A percentile compares a stretch with the other conserved stretches of the same genome.
phyloP scores from a whole-genome alignment of 2,329 filamentous ascomycete species.

The Bipolaris oryzae region DNA sequence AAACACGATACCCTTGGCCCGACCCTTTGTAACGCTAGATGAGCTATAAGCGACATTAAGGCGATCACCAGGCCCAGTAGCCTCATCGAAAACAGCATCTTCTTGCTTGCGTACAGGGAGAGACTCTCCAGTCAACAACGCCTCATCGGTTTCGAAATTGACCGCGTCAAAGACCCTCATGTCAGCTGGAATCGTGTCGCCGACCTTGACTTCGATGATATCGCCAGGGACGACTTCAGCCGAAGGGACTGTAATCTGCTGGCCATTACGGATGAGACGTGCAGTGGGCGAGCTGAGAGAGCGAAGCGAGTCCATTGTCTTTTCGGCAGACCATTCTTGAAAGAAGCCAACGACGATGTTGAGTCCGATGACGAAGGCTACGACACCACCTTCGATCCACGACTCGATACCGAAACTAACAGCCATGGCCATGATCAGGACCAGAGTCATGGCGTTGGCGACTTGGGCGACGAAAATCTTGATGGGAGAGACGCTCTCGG shows the following conservation, averaged over 20 bases:
- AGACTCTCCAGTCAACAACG: constrained; percentile 73
- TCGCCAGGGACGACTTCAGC: constrained; percentile 70
- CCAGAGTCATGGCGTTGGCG: constrained; percentile 78
- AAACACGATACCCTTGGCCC: constrained; percentile 70
- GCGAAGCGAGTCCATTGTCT: constrained; percentile 55
- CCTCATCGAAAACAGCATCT: constrained; percentile 57
- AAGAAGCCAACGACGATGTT: constrained; percentile 55
- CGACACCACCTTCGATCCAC: constrained; percentile 56
- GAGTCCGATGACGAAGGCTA: constrained; percentile 53
- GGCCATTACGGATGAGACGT: constrained; percentile 59
- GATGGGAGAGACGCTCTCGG: constrained; percentile 69
- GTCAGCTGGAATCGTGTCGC: constrained; percentile 73
- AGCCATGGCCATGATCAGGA: constrained; percentile 58
- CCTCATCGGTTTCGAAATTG: constrained; percentile 77
- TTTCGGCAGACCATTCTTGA: constrained; percentile 55
- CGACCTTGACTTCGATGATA: constrained; percentile 64
- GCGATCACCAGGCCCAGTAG: constrained; percentile 69
- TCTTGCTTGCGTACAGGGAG: constrained; percentile 68
- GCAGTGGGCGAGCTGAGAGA: constrained; percentile 55
- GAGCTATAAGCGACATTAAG: constrained; percentile 72
- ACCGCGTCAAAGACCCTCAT: constrained; percentile 63
- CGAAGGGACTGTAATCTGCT: constrained; percentile 58
- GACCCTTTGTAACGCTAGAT: constrained; percentile 51
- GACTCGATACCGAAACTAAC: constrained; percentile 56
- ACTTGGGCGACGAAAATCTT: constrained; percentile 76